Conservation (phyloP, 108 stramenopile species). For the Conticribra weissflogii region DNA sequence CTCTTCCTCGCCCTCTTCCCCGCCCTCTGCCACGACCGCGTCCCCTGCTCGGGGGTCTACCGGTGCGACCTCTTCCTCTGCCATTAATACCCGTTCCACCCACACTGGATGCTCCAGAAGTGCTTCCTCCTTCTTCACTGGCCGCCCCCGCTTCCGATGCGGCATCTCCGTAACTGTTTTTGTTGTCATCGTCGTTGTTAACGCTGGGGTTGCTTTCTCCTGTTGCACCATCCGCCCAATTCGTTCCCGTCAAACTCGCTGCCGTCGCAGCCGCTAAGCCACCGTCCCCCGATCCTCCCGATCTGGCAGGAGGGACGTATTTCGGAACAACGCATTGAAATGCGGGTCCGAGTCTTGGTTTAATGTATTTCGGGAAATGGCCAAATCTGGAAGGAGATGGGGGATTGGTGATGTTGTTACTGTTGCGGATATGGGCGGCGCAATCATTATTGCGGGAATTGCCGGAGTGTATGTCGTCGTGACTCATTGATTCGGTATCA, state of each 20-base stretch:
- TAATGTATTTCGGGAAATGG: conserved; percentile 47
- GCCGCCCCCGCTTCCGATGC: conserved; percentile 11
- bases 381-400: conserved; percentile 29
- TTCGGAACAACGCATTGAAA: conserved; percentile 44
- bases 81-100: neutral
- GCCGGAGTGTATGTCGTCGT: too few relatives aligned
- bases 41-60: conserved; percentile 6
- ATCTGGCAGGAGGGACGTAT: conserved; percentile 10
- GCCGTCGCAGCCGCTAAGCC: too few relatives aligned
- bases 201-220: neutral
- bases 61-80: conserved; percentile 1
- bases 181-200: neutral
- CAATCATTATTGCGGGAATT: too few relatives aligned
- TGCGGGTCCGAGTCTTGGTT: conserved; percentile 40
- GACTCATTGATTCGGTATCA: too few relatives aligned
- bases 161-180: conserved; percentile 3
- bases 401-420: neutral
- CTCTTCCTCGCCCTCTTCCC: conserved; percentile 6
- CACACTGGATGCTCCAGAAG: neutral
- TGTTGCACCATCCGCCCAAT: conserved; percentile 3
- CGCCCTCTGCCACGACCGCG: neutral
- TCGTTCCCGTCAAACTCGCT: neutral
- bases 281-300: neutral
- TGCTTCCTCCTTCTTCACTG: neutral
- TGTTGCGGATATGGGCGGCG: too few relatives aligned